Base-by-base conservation (phyloP, 352 stramenopile species). In the Phytophthora idaei region DNA sequence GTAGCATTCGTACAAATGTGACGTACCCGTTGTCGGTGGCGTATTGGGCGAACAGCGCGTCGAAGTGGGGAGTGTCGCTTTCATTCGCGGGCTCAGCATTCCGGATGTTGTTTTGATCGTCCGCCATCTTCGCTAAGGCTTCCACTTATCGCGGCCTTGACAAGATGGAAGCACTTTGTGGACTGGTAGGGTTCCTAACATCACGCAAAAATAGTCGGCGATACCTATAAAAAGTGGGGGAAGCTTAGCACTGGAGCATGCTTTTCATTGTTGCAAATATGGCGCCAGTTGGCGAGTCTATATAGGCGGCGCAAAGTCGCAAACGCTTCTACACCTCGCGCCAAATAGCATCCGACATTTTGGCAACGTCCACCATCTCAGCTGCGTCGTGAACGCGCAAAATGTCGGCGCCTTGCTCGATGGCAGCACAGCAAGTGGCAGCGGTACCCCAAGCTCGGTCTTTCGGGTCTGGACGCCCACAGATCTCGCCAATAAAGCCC, bases 401-500 rank as follows among this genome's bases (percentile, higher is more conserved):
- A 65, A 99, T 89, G 65, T 97, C 93, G 42, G 81, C 89, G 21
- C 82, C 81, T 65, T 92, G 67, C 17, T 78, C 77, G 67, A 85
- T 85, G 4, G 85, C 90, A 37, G 92, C 89, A 47, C 93, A 87
- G 74, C 85, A 97, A n/a, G 96, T 98, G 44, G 92, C 97, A 17
- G 96, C 85, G 0, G 96, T 98, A 7, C 90, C 95, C 85, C 87
- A 98, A 59, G 96, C 94, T 32, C 97, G 81, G 44, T 98, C 87
- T 48, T 87, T 84, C 12, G 96, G 84, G 46, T 93, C 67, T 25
- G 74, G 71, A 52, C 95, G 89, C 0, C 80, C 88, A 49, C 91
- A 97, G 46, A 99, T 93, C 64, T 96, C 87, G 27, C 97, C 95
- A 52, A 99, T 94, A 67, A 99, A 99, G n/a, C 96, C 89, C 77